Percentiles rank a stretch among this genome's conserved stretches.
Evolutionary conservation across 2,329 filamentous ascomycete species (phyloP).

Genomic region (Huntiella omanensis): DNA sequence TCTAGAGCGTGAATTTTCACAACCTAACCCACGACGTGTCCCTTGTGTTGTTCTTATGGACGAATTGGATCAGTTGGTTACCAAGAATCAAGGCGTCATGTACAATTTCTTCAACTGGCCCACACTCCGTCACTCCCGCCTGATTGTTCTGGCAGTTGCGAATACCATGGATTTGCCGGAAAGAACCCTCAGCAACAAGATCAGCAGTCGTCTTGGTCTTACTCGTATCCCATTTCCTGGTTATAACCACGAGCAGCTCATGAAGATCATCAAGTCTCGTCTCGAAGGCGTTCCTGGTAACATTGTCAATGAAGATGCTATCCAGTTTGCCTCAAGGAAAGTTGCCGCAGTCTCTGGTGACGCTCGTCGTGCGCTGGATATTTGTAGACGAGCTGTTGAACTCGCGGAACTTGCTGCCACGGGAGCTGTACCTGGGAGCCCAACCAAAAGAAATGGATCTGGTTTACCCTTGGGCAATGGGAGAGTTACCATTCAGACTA

Average conservation of each 20-base stretch:
- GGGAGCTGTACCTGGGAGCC: constrained; percentile 18
- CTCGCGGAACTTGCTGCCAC: constrained; percentile 45
- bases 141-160: constrained; percentile 92
- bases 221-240: constrained; percentile 94
- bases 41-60: constrained; percentile 98
- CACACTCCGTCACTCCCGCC: constrained; percentile 67
- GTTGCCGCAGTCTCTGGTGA: constrained; percentile 93
- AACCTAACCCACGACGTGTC: constrained; percentile 74
- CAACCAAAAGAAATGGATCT: constrained; percentile 20
- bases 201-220: constrained; percentile 75
- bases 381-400: constrained; percentile 87
- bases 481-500: constrained; percentile 75
- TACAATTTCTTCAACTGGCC: constrained; percentile 99
- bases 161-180: constrained; percentile 99
- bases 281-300: constrained; percentile 73
- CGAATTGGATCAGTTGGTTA: constrained; percentile 91
- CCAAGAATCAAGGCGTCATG: constrained; percentile 98
- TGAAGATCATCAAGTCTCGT: constrained; percentile 92
- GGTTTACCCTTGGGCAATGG: constrained; percentile 34
- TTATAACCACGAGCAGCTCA: constrained; percentile 91
- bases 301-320: constrained; percentile 78
- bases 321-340: constrained; percentile 92
- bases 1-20: constrained; percentile 78
- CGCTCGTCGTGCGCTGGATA: constrained; percentile 78
- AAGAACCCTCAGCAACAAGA: constrained; percentile 92